Conservation (phyloP, 2,329 filamentous ascomycete species). For the Fusarium nurragi region DNA sequence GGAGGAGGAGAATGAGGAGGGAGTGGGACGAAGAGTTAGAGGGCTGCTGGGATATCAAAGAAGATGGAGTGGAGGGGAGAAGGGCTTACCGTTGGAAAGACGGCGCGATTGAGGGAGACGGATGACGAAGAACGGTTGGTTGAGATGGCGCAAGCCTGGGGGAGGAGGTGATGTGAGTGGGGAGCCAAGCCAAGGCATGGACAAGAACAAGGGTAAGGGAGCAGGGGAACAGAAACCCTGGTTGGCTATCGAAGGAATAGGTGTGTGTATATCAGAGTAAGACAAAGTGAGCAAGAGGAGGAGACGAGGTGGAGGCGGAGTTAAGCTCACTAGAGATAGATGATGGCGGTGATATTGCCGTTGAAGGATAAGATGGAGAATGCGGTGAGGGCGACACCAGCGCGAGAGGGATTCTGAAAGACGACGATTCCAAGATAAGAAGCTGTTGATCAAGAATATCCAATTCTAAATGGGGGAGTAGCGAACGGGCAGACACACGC, state of each 20-base stretch:
- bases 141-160: conserved; percentile 45
- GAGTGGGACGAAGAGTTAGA: conserved; percentile 20
- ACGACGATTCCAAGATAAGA: conserved; percentile 13
- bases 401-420: conserved; percentile 5
- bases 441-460: conserved; percentile 4
- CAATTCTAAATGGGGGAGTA: background rate
- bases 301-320: conserved; percentile 16
- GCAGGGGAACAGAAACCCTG: conserved; percentile 29
- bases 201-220: conserved; percentile 33
- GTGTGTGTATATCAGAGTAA: conserved; percentile 29
- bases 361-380: background rate
- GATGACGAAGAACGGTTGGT: conserved; percentile 51
- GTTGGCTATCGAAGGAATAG: conserved; percentile 16
- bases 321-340: conserved; percentile 2
- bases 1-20: conserved; percentile 34
- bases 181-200: conserved; percentile 31
- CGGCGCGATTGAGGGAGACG: conserved; percentile 45
- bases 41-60: conserved; percentile 38
- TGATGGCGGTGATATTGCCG: conserved; percentile 14
- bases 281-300: conserved; percentile 26
- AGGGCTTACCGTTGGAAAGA: conserved; percentile 42
- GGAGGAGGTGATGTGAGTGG: conserved; percentile 30
- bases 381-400: conserved; percentile 20
- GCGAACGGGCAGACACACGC: conserved; percentile 5
- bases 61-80: conserved; percentile 35